These are phyloP conservation scores for Boletellus emodensis DNA, from an alignment of 768 basidiomycete species.

Conservation along the genomic window DNA sequence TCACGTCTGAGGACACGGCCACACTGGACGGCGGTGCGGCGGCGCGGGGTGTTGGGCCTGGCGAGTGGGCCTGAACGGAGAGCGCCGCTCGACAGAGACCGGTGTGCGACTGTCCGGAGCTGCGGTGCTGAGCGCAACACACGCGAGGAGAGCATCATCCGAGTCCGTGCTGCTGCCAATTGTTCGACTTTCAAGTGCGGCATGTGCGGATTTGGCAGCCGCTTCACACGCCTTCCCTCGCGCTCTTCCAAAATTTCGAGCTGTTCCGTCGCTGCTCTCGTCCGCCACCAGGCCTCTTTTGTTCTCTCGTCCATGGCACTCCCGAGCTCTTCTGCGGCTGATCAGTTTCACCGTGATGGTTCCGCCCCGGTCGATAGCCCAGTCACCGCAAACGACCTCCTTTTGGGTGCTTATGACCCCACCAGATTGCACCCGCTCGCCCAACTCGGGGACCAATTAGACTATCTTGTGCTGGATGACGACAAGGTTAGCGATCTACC, in stretches of 20 bases:
- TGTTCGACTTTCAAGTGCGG: conserved; percentile 17
- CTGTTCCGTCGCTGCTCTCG: conserved; percentile 14
- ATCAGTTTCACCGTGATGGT: conserved; percentile 40
- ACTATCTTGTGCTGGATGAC: conserved; percentile 94
- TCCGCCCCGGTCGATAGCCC: conserved; percentile 47
- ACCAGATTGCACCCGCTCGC: conserved; percentile 92
- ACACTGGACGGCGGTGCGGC: conserved; percentile 1
- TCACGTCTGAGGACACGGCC: conserved; percentile 23
- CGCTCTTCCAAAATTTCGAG: conserved; percentile 30
- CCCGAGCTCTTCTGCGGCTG: conserved; percentile 34
- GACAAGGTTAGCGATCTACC: conserved; percentile 91
- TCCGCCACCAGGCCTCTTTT: conserved; percentile 14
- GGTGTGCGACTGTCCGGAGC: conserved; percentile 18
- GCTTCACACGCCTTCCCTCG: conserved; percentile 21
- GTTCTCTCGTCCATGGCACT: conserved; percentile 27
- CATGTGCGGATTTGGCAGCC: conserved; percentile 7
- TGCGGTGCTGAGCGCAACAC: conserved; percentile 20
- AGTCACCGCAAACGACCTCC: conserved; percentile 82
- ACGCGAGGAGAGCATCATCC: conserved; percentile 20
- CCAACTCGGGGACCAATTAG: conserved; percentile 86
- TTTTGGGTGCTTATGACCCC: conserved; percentile 86
- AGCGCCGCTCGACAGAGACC: conserved; percentile 23
- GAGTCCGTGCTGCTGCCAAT: conserved; percentile 24
- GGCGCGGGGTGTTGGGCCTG: conserved; percentile 10
- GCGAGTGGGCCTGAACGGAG: conserved; percentile 19